These are phyloP conservation scores for Schizonepeta tenuifolia DNA, from an alignment of 257 asterid genomes.

Conservation along the genomic window DNA sequence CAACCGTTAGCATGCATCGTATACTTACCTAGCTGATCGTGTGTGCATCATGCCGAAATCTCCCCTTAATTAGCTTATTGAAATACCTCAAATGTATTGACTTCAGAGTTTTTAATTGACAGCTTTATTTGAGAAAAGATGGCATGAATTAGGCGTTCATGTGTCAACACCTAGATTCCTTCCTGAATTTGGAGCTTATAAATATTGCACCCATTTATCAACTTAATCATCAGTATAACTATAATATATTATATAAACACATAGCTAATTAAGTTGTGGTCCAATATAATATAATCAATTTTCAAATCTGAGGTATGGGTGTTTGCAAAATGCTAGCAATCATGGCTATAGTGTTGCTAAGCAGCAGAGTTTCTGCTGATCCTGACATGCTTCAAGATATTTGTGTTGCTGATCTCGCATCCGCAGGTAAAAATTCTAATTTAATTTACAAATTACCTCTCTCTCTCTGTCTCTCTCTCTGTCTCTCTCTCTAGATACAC, in stretches of 20 bases:
- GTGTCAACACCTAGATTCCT: not conserved
- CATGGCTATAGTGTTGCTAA: constrained; percentile 6
- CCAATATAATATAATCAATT: too few relatives aligned
- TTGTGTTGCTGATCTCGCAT: constrained; percentile 69
- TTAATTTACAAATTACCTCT: too few relatives aligned
- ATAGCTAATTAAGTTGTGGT: too few relatives aligned
- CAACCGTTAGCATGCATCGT: too few relatives aligned
- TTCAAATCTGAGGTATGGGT: constrained; percentile 15
- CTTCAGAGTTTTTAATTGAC: too few relatives aligned
- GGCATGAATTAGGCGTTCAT: not conserved
- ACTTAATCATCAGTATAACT: constrained; percentile 26
- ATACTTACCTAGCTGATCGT: not conserved
- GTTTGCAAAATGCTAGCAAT: not conserved
- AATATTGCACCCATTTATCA: not conserved
- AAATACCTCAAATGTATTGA: too few relatives aligned
- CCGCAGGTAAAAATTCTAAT: constrained; percentile 41
- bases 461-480: too few relatives aligned
- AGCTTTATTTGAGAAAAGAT: not conserved
- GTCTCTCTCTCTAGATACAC: too few relatives aligned
- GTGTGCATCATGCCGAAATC: not conserved
- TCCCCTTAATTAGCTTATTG: too few relatives aligned
- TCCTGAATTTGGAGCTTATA: not conserved
- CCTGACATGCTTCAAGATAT: constrained; percentile 67
- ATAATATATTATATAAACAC: too few relatives aligned
- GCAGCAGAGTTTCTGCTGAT: constrained; percentile 45